Conservation (phyloP, 768 basidiomycete genomes). For the Leucocoprinus birnbaumii region DNA sequence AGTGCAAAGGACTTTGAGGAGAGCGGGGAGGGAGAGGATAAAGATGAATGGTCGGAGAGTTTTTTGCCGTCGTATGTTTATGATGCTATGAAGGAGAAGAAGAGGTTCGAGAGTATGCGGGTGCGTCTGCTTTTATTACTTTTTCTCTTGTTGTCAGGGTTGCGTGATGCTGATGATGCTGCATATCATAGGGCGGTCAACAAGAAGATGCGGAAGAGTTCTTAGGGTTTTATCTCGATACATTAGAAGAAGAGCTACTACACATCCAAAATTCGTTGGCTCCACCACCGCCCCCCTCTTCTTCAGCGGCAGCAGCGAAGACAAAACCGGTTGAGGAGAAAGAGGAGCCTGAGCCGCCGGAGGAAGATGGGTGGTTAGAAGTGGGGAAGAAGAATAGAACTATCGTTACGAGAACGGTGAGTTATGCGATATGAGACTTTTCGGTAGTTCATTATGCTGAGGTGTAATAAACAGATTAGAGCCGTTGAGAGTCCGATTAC, state of each 20-base stretch:
- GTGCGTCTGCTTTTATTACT: slow-evolving; percentile 47
- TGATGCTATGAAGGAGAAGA: slow-evolving; percentile 91
- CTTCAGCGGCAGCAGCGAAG: slow-evolving; percentile 18
- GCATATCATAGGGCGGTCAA: slow-evolving; percentile 73
- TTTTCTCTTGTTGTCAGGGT: too few relatives aligned
- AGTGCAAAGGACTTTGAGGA: slow-evolving; percentile 30
- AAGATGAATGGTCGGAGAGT: slow-evolving; percentile 57
- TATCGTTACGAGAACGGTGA: slow-evolving; percentile 75
- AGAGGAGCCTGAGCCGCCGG: slow-evolving; percentile 35
- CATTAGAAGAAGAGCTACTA: slow-evolving; percentile 88
- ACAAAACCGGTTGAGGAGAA: slow-evolving; percentile 38
- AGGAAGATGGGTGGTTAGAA: slow-evolving; percentile 85
- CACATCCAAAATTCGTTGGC: slow-evolving; percentile 55
- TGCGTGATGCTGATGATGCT: not conserved
- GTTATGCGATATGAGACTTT: too few relatives aligned
- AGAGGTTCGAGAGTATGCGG: slow-evolving; percentile 90
- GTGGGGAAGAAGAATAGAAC: slow-evolving; percentile 87
- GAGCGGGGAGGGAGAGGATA: slow-evolving; percentile 33
- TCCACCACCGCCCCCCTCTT: slow-evolving; percentile 33
- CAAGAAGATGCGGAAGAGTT: slow-evolving; percentile 99
- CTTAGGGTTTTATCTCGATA: slow-evolving; percentile 94
- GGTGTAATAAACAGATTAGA: slow-evolving; percentile 52
- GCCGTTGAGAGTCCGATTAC: slow-evolving; percentile 85
- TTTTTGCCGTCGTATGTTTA: slow-evolving; percentile 86
- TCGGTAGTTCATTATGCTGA: too few relatives aligned